These are phyloP conservation scores for Penicillium simplicissimum DNA, from an alignment of 495 filamentous ascomycete species.

Conservation along the genomic window DNA sequence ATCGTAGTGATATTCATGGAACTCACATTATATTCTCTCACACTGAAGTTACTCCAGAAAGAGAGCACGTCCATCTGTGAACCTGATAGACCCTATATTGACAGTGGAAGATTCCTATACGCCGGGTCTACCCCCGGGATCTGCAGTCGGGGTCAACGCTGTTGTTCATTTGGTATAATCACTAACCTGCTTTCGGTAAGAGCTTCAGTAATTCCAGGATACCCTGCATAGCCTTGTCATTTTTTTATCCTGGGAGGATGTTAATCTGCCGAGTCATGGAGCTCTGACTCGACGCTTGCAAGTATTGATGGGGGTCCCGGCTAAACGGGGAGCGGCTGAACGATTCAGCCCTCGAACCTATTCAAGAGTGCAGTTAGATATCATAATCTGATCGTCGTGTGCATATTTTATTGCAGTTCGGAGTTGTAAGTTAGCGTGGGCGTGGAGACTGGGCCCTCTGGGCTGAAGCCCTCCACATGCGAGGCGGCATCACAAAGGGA, in stretches of 20 bases:
- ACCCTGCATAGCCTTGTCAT: neutral
- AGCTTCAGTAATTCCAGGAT: neutral
- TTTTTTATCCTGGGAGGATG: neutral
- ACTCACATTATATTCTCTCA: neutral
- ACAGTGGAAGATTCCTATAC: neutral
- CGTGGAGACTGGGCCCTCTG: neutral
- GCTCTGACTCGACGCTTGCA: neutral
- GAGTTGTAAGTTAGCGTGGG: neutral
- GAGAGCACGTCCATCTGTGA: neutral
- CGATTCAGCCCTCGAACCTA: neutral
- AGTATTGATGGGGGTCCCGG: neutral
- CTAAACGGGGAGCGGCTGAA: neutral
- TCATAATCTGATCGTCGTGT: neutral
- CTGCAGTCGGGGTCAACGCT: neutral
- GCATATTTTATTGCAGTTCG: neutral
- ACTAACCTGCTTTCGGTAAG: neutral
- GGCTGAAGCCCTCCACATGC: neutral
- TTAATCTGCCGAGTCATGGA: neutral
- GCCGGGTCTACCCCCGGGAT: neutral
- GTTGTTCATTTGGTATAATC: neutral
- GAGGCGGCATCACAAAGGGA: neutral
- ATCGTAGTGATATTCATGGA: neutral
- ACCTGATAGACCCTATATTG: neutral
- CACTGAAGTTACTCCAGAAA: neutral
- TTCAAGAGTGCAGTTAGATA: neutral